These are phyloP conservation scores for Theileria equi DNA, from an alignment of 169 alveolate species.

Conservation along the genomic window DNA sequence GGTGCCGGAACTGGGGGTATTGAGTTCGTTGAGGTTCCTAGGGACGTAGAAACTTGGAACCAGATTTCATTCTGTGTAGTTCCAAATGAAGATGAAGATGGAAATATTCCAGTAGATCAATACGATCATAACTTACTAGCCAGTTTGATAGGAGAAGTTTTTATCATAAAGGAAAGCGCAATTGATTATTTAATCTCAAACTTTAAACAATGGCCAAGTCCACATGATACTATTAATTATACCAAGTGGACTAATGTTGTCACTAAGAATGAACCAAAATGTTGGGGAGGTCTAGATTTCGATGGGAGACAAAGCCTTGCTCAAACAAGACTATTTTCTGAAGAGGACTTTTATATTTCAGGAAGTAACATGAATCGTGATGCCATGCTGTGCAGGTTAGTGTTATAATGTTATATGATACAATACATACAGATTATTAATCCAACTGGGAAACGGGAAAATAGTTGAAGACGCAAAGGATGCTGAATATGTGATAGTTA, in stretches of 20 bases:
- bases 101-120: slow-evolving; percentile 58
- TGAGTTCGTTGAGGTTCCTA: slow-evolving; percentile 71
- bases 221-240: slow-evolving; percentile 66
- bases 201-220: slow-evolving; percentile 74
- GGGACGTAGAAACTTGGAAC: slow-evolving; percentile 73
- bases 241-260: slow-evolving; percentile 42
- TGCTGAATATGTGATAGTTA: slow-evolving; percentile 71
- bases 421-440: slow-evolving; percentile 28
- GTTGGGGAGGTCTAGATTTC: slow-evolving; percentile 64
- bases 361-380: slow-evolving; percentile 36
- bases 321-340: slow-evolving; percentile 70
- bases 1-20: slow-evolving; percentile 81
- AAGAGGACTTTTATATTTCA: slow-evolving; percentile 68
- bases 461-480: slow-evolving; percentile 63
- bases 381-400: slow-evolving; percentile 33
- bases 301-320: slow-evolving; percentile 75
- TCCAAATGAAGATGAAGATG: slow-evolving; percentile 63
- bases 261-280: slow-evolving; percentile 59
- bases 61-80: slow-evolving; percentile 71
- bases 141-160: slow-evolving; percentile 74
- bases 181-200: slow-evolving; percentile 68
- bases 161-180: slow-evolving; percentile 72
- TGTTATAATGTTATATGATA: neutral
- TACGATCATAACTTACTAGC: slow-evolving; percentile 55
- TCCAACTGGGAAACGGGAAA: slow-evolving; percentile 70